These are phyloP conservation scores for Aspergillus floridensis DNA, from an alignment of 2,329 filamentous ascomycete species.

Conservation along the genomic window DNA sequence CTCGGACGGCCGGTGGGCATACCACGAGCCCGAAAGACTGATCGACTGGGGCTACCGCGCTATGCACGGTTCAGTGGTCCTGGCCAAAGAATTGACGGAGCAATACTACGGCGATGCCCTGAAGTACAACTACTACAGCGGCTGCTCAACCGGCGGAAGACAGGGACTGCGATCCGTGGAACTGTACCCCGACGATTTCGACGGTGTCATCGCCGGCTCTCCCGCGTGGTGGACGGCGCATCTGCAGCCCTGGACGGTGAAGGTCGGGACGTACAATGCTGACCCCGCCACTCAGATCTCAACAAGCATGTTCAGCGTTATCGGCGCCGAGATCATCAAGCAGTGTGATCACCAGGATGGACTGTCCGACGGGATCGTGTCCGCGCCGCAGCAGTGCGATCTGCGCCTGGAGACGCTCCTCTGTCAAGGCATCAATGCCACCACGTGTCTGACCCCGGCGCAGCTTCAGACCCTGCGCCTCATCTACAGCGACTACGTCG, in stretches of 20 bases:
- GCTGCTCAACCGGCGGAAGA: conserved; percentile 59
- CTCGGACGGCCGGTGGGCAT: not conserved
- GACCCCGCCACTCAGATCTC: not conserved
- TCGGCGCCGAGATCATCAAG: not conserved
- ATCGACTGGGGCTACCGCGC: conserved; percentile 41
- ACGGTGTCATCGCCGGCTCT: conserved; percentile 53
- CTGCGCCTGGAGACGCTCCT: not conserved
- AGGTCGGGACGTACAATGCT: not conserved
- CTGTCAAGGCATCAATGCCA: not conserved
- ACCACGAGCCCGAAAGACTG: conserved; percentile 9
- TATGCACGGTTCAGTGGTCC: conserved; percentile 50
- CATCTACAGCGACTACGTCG: not conserved
- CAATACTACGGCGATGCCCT: conserved; percentile 48
- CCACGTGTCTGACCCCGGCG: not conserved
- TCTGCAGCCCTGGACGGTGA: not conserved
- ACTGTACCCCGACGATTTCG: conserved; percentile 55
- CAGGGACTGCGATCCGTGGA: conserved; percentile 57
- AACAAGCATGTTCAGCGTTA: not conserved
- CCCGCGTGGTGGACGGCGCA: conserved; percentile 51
- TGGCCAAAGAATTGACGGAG: conserved; percentile 49
- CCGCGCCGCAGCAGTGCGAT: not conserved
- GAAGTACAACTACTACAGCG: conserved; percentile 44
- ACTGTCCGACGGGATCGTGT: not conserved
- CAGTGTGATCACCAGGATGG: conserved; percentile 4
- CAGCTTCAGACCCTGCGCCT: not conserved